A percentile compares a stretch with the other conserved stretches of the same genome.
Evolutionary conservation across 768 basidiomycete species (phyloP).

Genomic region (Hygrophorus pudorinus): DNA sequence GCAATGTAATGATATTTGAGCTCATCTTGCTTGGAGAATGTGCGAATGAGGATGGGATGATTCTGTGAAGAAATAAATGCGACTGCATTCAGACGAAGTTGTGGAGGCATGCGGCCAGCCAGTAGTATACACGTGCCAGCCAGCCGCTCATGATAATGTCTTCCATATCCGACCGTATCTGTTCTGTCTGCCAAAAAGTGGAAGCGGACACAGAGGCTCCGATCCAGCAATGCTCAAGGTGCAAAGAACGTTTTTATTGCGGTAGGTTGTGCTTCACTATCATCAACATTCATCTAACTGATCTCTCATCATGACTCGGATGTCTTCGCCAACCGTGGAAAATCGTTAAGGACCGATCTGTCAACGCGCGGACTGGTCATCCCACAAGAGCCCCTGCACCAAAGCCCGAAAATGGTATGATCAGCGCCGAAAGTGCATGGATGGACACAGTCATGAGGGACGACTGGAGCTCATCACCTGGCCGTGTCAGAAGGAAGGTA

Average conservation of each 20-base stretch:
- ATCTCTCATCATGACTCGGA: no score
- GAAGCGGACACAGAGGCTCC: no score
- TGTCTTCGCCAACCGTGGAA: no score
- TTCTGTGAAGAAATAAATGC: slow-evolving; percentile 83
- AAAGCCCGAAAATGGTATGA: slow-evolving; percentile 21
- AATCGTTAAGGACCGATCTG: slow-evolving; percentile 10
- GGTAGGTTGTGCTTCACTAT: no score
- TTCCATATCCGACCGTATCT: no score
- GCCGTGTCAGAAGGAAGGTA: slow-evolving; percentile 16
- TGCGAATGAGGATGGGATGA: slow-evolving; percentile 69
- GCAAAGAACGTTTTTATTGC: no score
- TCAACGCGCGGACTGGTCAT: slow-evolving; percentile 21
- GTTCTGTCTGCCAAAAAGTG: no score
- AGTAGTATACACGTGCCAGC: background rate
- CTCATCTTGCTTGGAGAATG: slow-evolving; percentile 50
- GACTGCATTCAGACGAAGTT: slow-evolving; percentile 66
- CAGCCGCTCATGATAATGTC: no score
- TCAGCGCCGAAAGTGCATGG: slow-evolving; percentile 20
- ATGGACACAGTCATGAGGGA: slow-evolving; percentile 23
- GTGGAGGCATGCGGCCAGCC: slow-evolving; percentile 44
- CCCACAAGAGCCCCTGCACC: slow-evolving; percentile 20
- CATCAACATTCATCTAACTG: no score
- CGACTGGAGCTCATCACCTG: slow-evolving; percentile 28
- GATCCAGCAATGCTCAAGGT: no score
- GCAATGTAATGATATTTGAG: slow-evolving; percentile 89